Conservation (phyloP, 192 early-diverging fungal species). For the Entrophospora sp. region DNA sequence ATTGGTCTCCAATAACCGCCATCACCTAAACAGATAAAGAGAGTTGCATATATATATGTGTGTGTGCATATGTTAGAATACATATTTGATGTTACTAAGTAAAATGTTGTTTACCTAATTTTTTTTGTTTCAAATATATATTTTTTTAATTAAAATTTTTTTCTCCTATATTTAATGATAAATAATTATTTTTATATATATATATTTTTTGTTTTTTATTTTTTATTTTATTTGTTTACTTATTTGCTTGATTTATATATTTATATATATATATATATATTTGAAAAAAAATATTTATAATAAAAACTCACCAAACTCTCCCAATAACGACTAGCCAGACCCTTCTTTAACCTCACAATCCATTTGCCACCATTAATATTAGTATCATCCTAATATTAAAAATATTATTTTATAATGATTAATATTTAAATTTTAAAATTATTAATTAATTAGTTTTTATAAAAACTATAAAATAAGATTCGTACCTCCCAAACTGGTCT, state of each 20-base stretch:
- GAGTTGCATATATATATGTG: no score
- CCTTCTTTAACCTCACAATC: conserved; percentile 91
- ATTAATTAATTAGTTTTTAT: no score
- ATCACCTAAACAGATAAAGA: conserved; percentile 42
- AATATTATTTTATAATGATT: not conserved
- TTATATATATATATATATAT: not conserved
- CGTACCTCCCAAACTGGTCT: conserved; percentile 90
- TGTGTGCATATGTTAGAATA: no score
- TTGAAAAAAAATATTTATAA: not conserved
- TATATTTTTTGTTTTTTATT: not conserved
- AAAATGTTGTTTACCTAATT: no score
- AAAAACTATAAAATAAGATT: no score
- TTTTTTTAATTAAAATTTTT: no score
- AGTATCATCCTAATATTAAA: conserved; percentile 44
- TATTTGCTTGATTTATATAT: no score
- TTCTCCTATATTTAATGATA: conserved; percentile 1
- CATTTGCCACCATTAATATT: conserved; percentile 91
- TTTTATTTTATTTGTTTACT: no score
- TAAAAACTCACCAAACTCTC: conserved; percentile 59
- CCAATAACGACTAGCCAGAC: conserved; percentile 86
- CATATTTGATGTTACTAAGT: no score
- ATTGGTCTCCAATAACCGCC: conserved; percentile 86
- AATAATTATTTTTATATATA: not conserved
- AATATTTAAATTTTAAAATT: not conserved
- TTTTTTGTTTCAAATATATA: no score